Percentiles rank a stretch among this genome's conserved stretches.
phyloP scores from a whole-genome alignment of 1,284 basidiomycete genomes.

The Cryptococcus floricola region DNA sequence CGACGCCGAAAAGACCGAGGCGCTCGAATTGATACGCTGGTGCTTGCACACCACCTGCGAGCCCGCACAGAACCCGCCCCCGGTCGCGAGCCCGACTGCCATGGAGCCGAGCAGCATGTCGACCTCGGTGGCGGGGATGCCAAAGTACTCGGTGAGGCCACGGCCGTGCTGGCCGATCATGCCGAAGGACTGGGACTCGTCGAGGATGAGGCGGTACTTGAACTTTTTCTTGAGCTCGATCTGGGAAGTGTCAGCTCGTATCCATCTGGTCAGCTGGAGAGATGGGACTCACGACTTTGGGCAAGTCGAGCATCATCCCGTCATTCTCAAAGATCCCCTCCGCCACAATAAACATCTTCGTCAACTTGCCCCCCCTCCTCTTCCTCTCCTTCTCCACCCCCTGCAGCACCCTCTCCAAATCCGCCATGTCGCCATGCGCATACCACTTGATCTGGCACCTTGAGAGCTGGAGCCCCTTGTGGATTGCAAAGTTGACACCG shows the following conservation, averaged over 20 bases:
- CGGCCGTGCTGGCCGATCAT: conserved; percentile 88
- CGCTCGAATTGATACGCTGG: conserved; percentile 92
- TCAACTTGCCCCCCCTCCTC: conserved; percentile 75
- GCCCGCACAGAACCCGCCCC: conserved; percentile 94
- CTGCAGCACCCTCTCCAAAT: conserved; percentile 81
- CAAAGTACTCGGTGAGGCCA: conserved; percentile 89
- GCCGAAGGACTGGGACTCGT: conserved; percentile 92
- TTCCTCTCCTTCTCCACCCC: conserved; percentile 80
- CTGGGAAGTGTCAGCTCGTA: conserved; percentile 49
- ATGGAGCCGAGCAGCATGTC: conserved; percentile 70
- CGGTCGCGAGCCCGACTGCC: conserved; percentile 75
- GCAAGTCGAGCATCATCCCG: conserved; percentile 84
- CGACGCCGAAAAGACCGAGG: conserved; percentile 94
- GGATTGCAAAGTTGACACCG: conserved; percentile 88
- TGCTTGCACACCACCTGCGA: conserved; percentile 79
- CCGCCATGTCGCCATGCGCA: conserved; percentile 90
- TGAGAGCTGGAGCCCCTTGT: conserved; percentile 95
- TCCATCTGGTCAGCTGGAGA: background rate
- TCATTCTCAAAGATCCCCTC: conserved; percentile 97
- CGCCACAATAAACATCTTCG: conserved; percentile 90
- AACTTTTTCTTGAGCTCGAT: conserved; percentile 91
- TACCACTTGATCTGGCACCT: conserved; percentile 92
- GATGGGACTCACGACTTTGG: conserved; percentile 68
- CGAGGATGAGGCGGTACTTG: conserved; percentile 92
- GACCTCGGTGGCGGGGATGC: conserved; percentile 65